Evolutionary conservation across 805 yeast species (phyloP).

Genomic region (Saccharomycopsis selenospora): DNA sequence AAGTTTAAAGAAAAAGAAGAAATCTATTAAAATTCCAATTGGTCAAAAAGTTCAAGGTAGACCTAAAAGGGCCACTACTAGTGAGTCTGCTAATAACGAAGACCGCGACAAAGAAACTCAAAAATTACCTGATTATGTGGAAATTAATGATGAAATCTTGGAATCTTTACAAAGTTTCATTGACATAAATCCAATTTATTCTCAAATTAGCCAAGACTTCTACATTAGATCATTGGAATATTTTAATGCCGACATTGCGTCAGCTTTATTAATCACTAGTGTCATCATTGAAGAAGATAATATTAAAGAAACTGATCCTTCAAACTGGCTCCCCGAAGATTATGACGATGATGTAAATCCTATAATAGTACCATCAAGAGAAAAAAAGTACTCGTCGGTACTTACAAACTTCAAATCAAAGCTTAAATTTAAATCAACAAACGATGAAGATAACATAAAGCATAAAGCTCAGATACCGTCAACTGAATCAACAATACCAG

Average conservation of each 20-base stretch:
- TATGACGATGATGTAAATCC: background rate
- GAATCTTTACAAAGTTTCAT: conserved; percentile 7
- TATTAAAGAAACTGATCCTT: conserved; percentile 15
- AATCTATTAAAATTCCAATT: background rate
- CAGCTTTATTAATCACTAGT: background rate
- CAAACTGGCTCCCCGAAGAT: background rate
- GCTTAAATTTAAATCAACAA: conserved; percentile 11
- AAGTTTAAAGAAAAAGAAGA: background rate
- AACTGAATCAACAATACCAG: too few relatives aligned
- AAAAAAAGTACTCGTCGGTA: too few relatives aligned
- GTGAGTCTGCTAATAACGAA: too few relatives aligned
- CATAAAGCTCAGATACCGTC: too few relatives aligned
- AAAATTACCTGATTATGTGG: background rate
- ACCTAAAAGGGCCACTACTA: background rate
- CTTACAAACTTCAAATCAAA: background rate
- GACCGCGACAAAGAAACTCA: too few relatives aligned
- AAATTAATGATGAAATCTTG: conserved; percentile 1
- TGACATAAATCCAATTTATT: conserved; percentile 11
- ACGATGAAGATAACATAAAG: conserved; percentile 22
- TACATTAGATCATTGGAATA: conserved; percentile 12
- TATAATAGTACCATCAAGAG: too few relatives aligned
- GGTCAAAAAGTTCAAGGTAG: conserved; percentile 2
- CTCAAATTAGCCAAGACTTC: conserved; percentile 10
- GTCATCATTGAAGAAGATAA: conserved; percentile 7
- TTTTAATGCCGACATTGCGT: conserved; percentile 13